A percentile compares a stretch with the other conserved stretches of the same genome.
Evolutionary conservation across 2,329 filamentous ascomycete species (phyloP).

Genomic region (Claviceps capensis): DNA sequence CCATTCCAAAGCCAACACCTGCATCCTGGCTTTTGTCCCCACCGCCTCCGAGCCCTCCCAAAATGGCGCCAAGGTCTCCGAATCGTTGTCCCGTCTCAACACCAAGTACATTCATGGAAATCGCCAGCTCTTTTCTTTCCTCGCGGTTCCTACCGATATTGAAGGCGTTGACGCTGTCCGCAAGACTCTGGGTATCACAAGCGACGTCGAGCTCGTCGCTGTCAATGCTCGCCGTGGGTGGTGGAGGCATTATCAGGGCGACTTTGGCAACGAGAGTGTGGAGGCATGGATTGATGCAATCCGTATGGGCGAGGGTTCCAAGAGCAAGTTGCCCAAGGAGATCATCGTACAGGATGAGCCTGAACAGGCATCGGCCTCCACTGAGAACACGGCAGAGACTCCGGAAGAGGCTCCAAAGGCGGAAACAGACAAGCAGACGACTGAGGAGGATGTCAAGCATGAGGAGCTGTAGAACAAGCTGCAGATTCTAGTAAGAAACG

Average conservation of each 20-base stretch:
- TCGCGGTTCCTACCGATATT: constrained; percentile 47
- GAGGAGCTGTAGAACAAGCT: constrained; percentile 32
- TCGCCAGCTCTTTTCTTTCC: constrained; percentile 70
- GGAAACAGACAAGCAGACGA: constrained; percentile 5
- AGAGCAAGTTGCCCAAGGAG: constrained; percentile 57
- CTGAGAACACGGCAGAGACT: background rate
- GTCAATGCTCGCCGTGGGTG: constrained; percentile 75
- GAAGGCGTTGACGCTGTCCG: constrained; percentile 28
- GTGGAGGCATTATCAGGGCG: constrained; percentile 62
- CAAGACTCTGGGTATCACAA: constrained; percentile 41
- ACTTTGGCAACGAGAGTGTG: constrained; percentile 47
- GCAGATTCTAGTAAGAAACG: background rate
- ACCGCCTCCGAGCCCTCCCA: constrained; percentile 32
- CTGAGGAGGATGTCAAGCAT: constrained; percentile 22
- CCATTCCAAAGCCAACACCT: constrained; percentile 62
- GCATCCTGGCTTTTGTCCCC: constrained; percentile 63
- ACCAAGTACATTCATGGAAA: constrained; percentile 58
- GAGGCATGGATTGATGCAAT: constrained; percentile 88
- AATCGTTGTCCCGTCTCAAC: constrained; percentile 56
- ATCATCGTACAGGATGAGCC: constrained; percentile 25
- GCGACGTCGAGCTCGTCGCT: constrained; percentile 59
- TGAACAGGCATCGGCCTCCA: constrained; percentile 13
- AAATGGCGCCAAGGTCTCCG: constrained; percentile 42
- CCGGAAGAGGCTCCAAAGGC: constrained; percentile 13
- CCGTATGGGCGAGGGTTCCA: constrained; percentile 72